Conservation (phyloP, 2,329 filamentous ascomycete genomes). For the Arthroderma sp. region DNA sequence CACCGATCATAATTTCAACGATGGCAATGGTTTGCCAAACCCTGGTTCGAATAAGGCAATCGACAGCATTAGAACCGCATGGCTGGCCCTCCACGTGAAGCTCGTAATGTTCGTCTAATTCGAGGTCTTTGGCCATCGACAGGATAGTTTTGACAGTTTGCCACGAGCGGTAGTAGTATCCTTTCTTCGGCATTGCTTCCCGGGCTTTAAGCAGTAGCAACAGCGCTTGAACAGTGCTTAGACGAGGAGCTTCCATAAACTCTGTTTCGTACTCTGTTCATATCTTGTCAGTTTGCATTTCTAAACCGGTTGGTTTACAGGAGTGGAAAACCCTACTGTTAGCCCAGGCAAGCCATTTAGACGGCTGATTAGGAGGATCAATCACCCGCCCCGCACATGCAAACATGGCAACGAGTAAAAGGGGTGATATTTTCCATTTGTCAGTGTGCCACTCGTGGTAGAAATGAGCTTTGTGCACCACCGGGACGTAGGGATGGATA, state of each 20-base stretch:
- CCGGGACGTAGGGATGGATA: constrained; percentile 84
- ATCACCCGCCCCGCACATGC: constrained; percentile 66
- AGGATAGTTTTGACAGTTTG: constrained; percentile 87
- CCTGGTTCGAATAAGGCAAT: constrained; percentile 72
- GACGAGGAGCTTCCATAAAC: constrained; percentile 79
- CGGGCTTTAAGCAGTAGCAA: constrained; percentile 79
- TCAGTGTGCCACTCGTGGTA: constrained; percentile 83
- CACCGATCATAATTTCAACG: constrained; percentile 84
- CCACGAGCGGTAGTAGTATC: constrained; percentile 96
- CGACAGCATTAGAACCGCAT: constrained; percentile 56
- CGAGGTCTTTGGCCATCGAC: constrained; percentile 84
- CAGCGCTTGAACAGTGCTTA: constrained; percentile 85
- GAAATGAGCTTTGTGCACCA: constrained; percentile 68
- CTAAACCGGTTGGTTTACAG: constrained; percentile 3
- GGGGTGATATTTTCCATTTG: constrained; percentile 70
- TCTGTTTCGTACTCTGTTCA: constrained; percentile 68
- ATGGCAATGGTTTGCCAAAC: constrained; percentile 83
- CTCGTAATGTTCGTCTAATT: constrained; percentile 73
- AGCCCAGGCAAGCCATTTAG: constrained; percentile 85
- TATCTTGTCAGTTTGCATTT: background rate
- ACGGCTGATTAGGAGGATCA: constrained; percentile 43
- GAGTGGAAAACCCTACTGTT: constrained; percentile 8
- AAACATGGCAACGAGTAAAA: constrained; percentile 82
- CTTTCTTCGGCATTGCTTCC: constrained; percentile 80
- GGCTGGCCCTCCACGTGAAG: constrained; percentile 58